Evolutionary conservation across 805 yeast genomes (phyloP).

Genomic region (Hanseniaspora guilliermondii): DNA sequence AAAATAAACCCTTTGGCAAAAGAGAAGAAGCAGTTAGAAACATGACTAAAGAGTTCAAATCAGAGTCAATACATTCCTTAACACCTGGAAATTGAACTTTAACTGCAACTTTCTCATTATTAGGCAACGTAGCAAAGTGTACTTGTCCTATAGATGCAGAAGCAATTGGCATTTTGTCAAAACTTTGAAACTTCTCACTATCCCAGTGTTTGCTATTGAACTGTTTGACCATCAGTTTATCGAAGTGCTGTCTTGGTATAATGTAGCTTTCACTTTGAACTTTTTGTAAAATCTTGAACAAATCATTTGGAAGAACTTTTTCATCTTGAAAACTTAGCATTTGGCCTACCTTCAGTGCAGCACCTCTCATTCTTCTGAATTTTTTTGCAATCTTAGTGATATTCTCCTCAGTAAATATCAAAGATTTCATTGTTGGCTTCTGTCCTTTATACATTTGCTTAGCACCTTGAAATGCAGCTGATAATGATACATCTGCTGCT

Average conservation of each 20-base stretch:
- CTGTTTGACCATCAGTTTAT: conserved; percentile 56
- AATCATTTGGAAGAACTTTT: conserved; percentile 68
- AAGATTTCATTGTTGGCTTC: conserved; percentile 38
- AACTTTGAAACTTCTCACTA: conserved; percentile 46
- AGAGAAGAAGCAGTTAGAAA: conserved; percentile 74
- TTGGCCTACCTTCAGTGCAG: conserved; percentile 95
- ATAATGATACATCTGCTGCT: conserved; percentile 83
- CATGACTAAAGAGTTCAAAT: conserved; percentile 71
- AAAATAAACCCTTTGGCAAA: conserved; percentile 80
- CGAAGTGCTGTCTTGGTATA: conserved; percentile 89
- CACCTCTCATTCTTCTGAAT: conserved; percentile 94
- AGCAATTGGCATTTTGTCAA: conserved; percentile 75
- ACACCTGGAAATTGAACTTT: conserved; percentile 98
- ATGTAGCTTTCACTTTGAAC: conserved; percentile 93
- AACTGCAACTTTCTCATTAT: conserved; percentile 69
- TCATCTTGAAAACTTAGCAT: conserved; percentile 90
- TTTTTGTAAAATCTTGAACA: conserved; percentile 63
- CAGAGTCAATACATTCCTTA: conserved; percentile 84
- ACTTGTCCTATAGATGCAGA: conserved; percentile 98
- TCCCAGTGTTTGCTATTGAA: conserved; percentile 65
- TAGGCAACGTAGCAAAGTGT: conserved; percentile 63
- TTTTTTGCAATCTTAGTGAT: conserved; percentile 80
- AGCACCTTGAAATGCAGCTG: conserved; percentile 68
- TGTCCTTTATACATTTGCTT: conserved; percentile 50
- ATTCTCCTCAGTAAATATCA: conserved; percentile 68